These are phyloP conservation scores for Pichia nanzhaoensis DNA, from an alignment of 805 yeast species.

Conservation along the genomic window DNA sequence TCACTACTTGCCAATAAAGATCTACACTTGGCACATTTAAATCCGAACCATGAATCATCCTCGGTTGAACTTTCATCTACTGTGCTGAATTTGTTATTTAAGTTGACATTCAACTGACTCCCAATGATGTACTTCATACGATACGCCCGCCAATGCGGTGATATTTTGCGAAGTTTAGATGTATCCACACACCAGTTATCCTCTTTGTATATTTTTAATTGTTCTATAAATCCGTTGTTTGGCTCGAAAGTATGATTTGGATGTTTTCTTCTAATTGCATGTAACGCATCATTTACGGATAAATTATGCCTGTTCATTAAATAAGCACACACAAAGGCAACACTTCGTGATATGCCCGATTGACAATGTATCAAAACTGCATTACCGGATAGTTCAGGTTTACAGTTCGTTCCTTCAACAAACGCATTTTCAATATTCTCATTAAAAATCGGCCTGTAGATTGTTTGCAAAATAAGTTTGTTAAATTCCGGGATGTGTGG, in stretches of 20 bases:
- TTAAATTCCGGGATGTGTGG: constrained; percentile 55
- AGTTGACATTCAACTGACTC: constrained; percentile 6
- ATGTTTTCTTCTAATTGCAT: constrained; percentile 66
- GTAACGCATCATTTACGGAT: constrained; percentile 53
- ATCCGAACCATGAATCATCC: constrained; percentile 18
- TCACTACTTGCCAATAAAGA: constrained; percentile 56
- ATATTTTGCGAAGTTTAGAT: constrained; percentile 12
- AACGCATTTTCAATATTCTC: constrained; percentile 10
- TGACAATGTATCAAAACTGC: constrained; percentile 43
- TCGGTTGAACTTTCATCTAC: constrained; percentile 15
- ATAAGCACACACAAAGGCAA: constrained; percentile 39
- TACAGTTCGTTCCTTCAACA: constrained; percentile 25
- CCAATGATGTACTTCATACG: constrained; percentile 13
- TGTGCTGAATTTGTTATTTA: constrained; percentile 19
- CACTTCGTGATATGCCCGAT: constrained; percentile 47
- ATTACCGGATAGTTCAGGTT: constrained; percentile 15
- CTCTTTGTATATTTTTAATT: constrained; percentile 55
- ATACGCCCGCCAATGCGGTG: constrained; percentile 16
- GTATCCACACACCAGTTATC: constrained; percentile 35
- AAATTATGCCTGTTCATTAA: constrained; percentile 50
- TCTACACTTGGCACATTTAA: constrained; percentile 83
- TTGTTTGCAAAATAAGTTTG: constrained; percentile 58
- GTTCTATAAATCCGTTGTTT: constrained; percentile 67
- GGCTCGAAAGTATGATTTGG: constrained; percentile 47
- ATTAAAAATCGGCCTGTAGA: constrained; percentile 33